phyloP scores from a whole-genome alignment of 2,329 filamentous ascomycete genomes.

The Apiospora marii region DNA sequence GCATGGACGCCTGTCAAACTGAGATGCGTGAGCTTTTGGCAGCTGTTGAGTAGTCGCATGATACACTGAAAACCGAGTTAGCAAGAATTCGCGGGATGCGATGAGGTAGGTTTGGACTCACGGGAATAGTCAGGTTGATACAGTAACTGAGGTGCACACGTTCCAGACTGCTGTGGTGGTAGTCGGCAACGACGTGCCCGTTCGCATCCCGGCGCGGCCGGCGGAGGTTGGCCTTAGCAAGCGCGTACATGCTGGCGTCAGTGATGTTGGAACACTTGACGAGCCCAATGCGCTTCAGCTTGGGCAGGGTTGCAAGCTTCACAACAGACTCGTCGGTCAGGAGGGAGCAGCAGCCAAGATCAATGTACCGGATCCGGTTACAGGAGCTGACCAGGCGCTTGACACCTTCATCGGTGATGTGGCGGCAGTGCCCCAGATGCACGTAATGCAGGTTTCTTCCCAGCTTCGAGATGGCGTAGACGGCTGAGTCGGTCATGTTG shows the following conservation, averaged over 20 bases:
- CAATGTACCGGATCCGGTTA: conserved; percentile 96
- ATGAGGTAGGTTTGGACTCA: conserved; percentile 53
- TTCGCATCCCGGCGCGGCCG: conserved; percentile 57
- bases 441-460: conserved; percentile 98
- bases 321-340: conserved; percentile 88
- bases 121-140: conserved; percentile 80
- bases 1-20: conserved; percentile 93
- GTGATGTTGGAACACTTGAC: conserved; percentile 95
- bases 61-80: conserved; percentile 72
- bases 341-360: conserved; percentile 91
- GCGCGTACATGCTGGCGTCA: conserved; percentile 83
- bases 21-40: conserved; percentile 90
- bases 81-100: not conserved
- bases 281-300: conserved; percentile 91
- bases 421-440: conserved; percentile 90
- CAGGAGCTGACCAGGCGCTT: conserved; percentile 83
- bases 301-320: conserved; percentile 85
- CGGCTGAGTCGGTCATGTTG: conserved; percentile 88
- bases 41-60: conserved; percentile 86
- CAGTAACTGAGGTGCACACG: conserved; percentile 97
- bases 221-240: conserved; percentile 74
- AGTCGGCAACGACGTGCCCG: conserved; percentile 59
- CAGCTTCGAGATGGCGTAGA: conserved; percentile 85
- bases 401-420: conserved; percentile 90
- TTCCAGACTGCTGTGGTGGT: conserved; percentile 75